Evolutionary conservation across 208 protist genomes (phyloP).

Genomic region (Porcisia hertigi): DNA sequence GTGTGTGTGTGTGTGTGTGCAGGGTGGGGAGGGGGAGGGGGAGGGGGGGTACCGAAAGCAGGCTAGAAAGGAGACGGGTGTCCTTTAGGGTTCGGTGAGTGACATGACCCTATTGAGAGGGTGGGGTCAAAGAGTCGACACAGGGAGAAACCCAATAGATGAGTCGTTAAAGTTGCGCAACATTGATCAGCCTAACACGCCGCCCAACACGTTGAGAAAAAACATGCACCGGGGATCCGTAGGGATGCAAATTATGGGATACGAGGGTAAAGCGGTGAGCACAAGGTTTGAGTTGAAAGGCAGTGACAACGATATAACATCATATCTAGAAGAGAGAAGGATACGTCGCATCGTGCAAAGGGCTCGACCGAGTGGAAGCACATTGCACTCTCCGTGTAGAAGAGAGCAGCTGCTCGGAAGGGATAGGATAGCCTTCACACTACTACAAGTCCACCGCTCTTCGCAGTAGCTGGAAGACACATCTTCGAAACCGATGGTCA

Average conservation of each 20-base stretch:
- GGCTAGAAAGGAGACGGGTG: too few relatives aligned
- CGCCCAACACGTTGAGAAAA: background rate
- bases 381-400: background rate
- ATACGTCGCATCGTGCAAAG: background rate
- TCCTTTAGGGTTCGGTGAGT: background rate
- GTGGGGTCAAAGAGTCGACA: too few relatives aligned
- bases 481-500: background rate
- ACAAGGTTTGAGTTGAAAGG: background rate
- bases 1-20: too few relatives aligned
- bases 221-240: background rate
- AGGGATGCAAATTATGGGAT: background rate
- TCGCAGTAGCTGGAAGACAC: background rate
- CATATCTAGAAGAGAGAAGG: background rate
- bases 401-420: background rate
- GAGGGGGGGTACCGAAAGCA: background rate
- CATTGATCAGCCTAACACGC: background rate
- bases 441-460: background rate
- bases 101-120: background rate
- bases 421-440: background rate
- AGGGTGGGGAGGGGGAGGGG: background rate
- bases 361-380: background rate
- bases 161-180: background rate
- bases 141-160: background rate
- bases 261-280: background rate
- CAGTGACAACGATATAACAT: background rate